phyloP scores from a whole-genome alignment of 2,329 filamentous ascomycete species.

The Sporothrix phasma region DNA sequence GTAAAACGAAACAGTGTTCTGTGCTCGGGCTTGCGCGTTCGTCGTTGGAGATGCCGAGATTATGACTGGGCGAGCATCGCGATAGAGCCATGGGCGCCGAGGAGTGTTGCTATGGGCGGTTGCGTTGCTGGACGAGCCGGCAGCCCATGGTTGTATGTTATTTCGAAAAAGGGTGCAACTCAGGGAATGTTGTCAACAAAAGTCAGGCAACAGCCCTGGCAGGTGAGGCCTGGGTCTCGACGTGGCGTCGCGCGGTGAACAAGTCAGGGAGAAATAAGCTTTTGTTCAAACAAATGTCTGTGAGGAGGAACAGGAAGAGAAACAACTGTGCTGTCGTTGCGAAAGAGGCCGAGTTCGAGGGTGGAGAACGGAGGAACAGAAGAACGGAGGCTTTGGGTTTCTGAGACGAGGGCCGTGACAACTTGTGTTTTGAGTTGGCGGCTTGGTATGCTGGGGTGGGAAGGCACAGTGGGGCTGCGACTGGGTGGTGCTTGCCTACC shows the following conservation, averaged over 20 bases:
- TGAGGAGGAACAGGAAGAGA: neutral
- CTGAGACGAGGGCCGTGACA: conserved; percentile 26
- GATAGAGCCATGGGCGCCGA: neutral
- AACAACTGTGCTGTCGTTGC: neutral
- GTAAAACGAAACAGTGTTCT: conserved; percentile 5
- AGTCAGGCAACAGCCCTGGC: neutral
- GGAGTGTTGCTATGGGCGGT: neutral
- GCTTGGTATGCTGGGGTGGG: neutral
- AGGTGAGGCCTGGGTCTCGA: neutral
- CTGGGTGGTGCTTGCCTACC: neutral
- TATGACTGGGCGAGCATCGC: neutral
- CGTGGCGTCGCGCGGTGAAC: neutral
- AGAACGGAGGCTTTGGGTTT: conserved; percentile 1
- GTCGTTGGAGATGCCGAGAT: neutral
- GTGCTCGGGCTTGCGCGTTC: neutral
- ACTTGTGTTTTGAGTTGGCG: conserved; percentile 23
- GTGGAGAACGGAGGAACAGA: neutral
- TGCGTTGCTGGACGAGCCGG: neutral
- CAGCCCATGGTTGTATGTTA: neutral
- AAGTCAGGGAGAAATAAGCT: neutral
- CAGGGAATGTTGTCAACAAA: neutral
- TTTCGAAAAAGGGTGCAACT: neutral
- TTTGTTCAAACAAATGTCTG: neutral
- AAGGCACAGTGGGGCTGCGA: neutral
- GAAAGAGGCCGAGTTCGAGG: neutral